These are phyloP conservation scores for Inonotus obliquus DNA, from an alignment of 1,284 basidiomycete genomes.

Conservation along the genomic window DNA sequence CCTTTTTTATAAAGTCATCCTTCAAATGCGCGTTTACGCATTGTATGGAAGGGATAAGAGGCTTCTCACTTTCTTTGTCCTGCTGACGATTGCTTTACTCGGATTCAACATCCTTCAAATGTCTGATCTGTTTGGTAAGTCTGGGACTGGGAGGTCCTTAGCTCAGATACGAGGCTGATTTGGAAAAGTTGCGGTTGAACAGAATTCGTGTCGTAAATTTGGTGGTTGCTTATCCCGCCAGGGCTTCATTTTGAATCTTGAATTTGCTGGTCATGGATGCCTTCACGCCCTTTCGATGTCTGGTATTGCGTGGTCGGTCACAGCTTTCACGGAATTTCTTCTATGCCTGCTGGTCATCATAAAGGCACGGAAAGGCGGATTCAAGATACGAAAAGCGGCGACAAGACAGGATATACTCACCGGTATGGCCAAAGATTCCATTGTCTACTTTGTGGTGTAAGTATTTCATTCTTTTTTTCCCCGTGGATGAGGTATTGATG, in stretches of 20 bases:
- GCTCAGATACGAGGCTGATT: not conserved
- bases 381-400: too few relatives aligned
- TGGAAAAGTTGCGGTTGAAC: not conserved
- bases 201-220: not conserved
- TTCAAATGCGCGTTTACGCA: not conserved
- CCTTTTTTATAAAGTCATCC: not conserved
- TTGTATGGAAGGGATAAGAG: not conserved
- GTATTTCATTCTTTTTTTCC: not conserved
- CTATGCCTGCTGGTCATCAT: constrained; percentile 1
- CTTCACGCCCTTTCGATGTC: not conserved
- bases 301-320: not conserved
- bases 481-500: too few relatives aligned
- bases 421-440: constrained; percentile 5
- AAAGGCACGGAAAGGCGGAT: not conserved
- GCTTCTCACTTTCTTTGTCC: not conserved
- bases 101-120: not conserved
- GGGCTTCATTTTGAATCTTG: not conserved
- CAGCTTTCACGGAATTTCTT: not conserved
- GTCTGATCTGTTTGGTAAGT: not conserved
- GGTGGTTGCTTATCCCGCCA: not conserved
- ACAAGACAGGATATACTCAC: constrained; percentile 1
- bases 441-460: constrained; percentile 2
- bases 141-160: too few relatives aligned
- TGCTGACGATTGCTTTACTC: not conserved
- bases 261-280: not conserved